Evolutionary conservation across 441 rosid species (phyloP).

Genomic region (Eutrema salsugineum): DNA sequence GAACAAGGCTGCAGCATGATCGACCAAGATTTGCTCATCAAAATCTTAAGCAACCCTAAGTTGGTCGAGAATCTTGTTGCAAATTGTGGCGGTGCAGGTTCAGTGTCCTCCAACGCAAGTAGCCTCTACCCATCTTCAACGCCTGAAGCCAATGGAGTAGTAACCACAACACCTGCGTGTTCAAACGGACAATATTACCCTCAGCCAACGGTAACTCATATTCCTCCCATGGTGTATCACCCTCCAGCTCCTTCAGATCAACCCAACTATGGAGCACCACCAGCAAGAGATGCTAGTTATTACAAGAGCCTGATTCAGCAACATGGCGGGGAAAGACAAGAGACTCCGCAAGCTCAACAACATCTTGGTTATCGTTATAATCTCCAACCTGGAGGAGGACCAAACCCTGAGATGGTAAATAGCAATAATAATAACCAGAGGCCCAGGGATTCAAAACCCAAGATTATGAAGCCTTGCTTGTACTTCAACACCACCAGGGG

Average conservation of each 20-base stretch:
- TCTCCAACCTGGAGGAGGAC: slow-evolving; percentile 38
- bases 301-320: slow-evolving; percentile 94
- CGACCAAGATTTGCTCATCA: slow-evolving; percentile 77
- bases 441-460: slow-evolving; percentile 48
- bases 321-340: slow-evolving; percentile 91
- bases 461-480: slow-evolving; percentile 85
- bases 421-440: slow-evolving; percentile 43
- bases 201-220: slow-evolving; percentile 36
- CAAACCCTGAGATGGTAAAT: slow-evolving; percentile 46
- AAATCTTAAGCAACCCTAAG: slow-evolving; percentile 69
- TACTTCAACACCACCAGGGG: slow-evolving; percentile 90
- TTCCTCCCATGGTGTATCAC: slow-evolving; percentile 32
- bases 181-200: slow-evolving; percentile 51
- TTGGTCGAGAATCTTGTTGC: slow-evolving; percentile 70
- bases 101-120: slow-evolving; percentile 40
- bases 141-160: slow-evolving; percentile 41
- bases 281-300: slow-evolving; percentile 65
- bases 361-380: slow-evolving; percentile 35
- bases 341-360: slow-evolving; percentile 39
- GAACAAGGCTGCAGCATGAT: slow-evolving; percentile 63
- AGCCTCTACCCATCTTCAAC: slow-evolving; percentile 40
- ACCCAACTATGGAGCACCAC: slow-evolving; percentile 40
- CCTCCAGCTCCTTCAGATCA: slow-evolving; percentile 39
- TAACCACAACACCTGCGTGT: slow-evolving; percentile 36
- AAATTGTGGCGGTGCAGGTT: slow-evolving; percentile 45